These are phyloP conservation scores for Botryotinia convoluta DNA, from an alignment of 2,329 filamentous ascomycete genomes.

Conservation along the genomic window DNA sequence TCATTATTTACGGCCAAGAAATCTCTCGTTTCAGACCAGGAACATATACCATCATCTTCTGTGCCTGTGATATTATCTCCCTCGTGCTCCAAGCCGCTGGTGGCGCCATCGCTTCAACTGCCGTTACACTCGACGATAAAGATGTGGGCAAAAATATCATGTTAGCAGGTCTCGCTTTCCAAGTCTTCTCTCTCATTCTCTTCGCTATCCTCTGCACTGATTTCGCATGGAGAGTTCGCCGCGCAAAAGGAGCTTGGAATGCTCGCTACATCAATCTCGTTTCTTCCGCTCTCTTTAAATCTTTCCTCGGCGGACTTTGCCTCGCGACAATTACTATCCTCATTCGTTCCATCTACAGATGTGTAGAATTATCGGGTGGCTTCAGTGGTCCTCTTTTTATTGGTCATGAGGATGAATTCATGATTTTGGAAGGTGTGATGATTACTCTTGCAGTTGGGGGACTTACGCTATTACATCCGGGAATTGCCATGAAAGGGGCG, in stretches of 20 bases:
- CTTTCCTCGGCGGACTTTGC: constrained; percentile 50
- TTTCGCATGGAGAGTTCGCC: constrained; percentile 26
- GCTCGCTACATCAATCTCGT: constrained; percentile 26
- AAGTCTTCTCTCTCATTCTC: constrained; percentile 40
- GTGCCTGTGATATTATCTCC: constrained; percentile 55
- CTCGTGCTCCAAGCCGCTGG: constrained; percentile 59
- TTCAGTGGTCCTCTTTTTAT: constrained; percentile 52
- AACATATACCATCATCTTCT: constrained; percentile 49
- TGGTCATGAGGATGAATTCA: constrained; percentile 45
- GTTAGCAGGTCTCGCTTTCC: constrained; percentile 43
- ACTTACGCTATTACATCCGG: constrained; percentile 48
- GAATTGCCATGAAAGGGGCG: constrained; percentile 24
- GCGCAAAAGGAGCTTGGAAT: constrained; percentile 25
- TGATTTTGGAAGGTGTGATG: constrained; percentile 48
- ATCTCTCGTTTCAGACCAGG: constrained; percentile 47
- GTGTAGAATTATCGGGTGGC: constrained; percentile 55
- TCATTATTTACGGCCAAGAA: constrained; percentile 45
- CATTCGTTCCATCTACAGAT: constrained; percentile 56
- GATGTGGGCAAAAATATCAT: constrained; percentile 39
- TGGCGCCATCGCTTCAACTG: constrained; percentile 53
- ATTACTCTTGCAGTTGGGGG: constrained; percentile 46
- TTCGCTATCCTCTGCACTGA: constrained; percentile 31
- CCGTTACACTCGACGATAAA: constrained; percentile 32
- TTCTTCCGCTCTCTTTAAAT: constrained; percentile 33
- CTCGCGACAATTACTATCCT: constrained; percentile 55